Base-by-base conservation (phyloP, 2,329 filamentous ascomycete species). In the Dothiorella sarmentorum region DNA sequence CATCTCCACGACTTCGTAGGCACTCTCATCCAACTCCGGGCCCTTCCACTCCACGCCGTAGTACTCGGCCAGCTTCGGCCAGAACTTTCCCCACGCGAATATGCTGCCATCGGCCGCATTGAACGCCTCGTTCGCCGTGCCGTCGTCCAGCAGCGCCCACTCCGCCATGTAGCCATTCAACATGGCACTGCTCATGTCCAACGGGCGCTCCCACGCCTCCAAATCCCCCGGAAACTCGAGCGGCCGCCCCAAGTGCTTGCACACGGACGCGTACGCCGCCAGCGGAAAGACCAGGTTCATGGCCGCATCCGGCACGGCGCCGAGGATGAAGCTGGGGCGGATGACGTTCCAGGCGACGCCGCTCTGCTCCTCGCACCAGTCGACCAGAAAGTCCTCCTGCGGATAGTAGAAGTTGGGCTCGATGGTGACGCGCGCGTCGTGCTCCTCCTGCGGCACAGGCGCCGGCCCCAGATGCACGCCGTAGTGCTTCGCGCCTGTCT, bases 341-440 rank as follows among this genome's bases (percentile, higher is more conserved):
- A 75, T 74, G 15, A 81, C 68, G 61, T 77, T 81, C 76, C 76
- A 83, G 20, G 61, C 61, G 7, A 73, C 69, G 11, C 57, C 49
- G 11, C 56, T 52, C 17, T 76, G 65, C 1, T 67, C 63, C 22
- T 68, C 62, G 65, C 78, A 79, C 63, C 73, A 82, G 1, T 69
- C 64, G 51, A 66, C 72, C 2, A 83, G 71, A 3, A 70, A 67
- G 61, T 83, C 79, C 69, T 83, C 80, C 68, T 83, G 80, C 0
- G 73, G 67, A 62, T 82, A 83, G 72, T 83, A 83, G 68, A 83
- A 83, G 66, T 83, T 82, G 1, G 76, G 74, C 59, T 78, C 76
- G 0, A 79, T 69, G 5, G 65, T 64, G 3, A 77, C 68, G 10
- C 78, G 71, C 3, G 76, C 73, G 59, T 79, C 77, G 7, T 70